Percentiles rank a stretch among this genome's conserved stretches.
phyloP scores from a whole-genome alignment of 768 basidiomycete species.

The Trametes elegans region DNA sequence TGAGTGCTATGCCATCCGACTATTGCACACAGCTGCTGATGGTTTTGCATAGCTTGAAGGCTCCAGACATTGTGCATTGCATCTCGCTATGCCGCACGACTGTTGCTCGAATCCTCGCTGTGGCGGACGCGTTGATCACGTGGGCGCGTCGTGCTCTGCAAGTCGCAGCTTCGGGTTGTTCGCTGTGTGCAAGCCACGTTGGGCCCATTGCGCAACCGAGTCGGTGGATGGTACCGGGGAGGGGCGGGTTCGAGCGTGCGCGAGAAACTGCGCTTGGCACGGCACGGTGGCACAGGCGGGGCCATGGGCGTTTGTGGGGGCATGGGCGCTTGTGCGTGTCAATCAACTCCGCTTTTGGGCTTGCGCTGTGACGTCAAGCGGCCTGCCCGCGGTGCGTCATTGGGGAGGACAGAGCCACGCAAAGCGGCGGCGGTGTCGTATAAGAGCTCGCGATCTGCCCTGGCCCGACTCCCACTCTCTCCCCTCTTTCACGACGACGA shows the following conservation, averaged over 20 bases:
- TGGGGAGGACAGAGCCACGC: constrained; percentile 11
- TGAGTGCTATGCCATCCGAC: too few species aligned
- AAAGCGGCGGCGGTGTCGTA: neutral
- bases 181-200: too few species aligned
- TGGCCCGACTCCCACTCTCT: neutral
- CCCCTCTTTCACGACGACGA: constrained; percentile 16
- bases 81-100: too few species aligned
- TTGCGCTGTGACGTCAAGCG: constrained; percentile 2
- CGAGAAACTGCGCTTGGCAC: neutral
- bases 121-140: too few species aligned
- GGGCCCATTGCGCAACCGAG: too few species aligned
- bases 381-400: constrained; percentile 11
- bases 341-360: neutral
- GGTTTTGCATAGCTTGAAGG: too few species aligned
- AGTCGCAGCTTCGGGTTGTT: too few species aligned
- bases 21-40: too few species aligned
- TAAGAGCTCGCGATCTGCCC: neutral
- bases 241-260: neutral
- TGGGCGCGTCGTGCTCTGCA: too few species aligned
- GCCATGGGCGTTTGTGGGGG: neutral
- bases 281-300: neutral
- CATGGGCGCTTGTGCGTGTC: neutral
- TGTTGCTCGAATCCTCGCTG: too few species aligned
- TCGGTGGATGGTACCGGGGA: neutral
- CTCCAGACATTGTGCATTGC: too few species aligned